Base-by-base conservation (phyloP, 2,329 filamentous ascomycete genomes). In the Fusarium lateritium region DNA sequence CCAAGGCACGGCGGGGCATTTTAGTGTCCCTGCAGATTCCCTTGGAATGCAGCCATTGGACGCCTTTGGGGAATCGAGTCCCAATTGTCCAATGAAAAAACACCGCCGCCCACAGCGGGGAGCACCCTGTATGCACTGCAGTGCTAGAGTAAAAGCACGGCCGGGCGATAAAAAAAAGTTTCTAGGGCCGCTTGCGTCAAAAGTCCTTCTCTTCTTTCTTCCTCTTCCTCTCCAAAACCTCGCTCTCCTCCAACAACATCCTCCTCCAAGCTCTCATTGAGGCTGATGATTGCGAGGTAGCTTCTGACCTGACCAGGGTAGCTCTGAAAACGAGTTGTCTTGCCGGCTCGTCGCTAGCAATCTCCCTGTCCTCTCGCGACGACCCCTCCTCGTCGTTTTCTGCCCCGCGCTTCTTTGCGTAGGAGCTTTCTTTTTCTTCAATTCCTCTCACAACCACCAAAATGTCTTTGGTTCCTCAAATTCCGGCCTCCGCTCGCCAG, bases 401-500 rank as follows among this genome's bases (percentile, higher is more conserved):
- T 78, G 70, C 75, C 77, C 75, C 77, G 75, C 76, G 71, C 59
- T 67, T 58, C 53, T 56, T 51, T 60, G 60, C 57, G 53, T 59
- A 56, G 59, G 57, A 63, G 60, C 60, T 43, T 59, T 54, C 56
- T 49, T 50, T 49, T 50, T 47, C 36, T 65, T 53, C 38, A 65
- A 28, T 15, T 19, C 17, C 46, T 21, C 56, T 52, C 64, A 74
- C 42, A 66, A 44, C 45, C 47, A 45, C n/a, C 33, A 47, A 54
- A 70, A 82, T 82, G 79, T 74, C 77, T 61, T 65, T 75, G 56
- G 68, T 75, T 57, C 69, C 84, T 69, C 76, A 76, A 62, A 81
- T 84, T 47, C 90, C 91, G 47, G 89, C 91, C 69, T 86, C 89
- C 70, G 86, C 89, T 73, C 87, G 86, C 75, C 83, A 88, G 69